Base-by-base conservation (phyloP, 2,329 filamentous ascomycete genomes). In the Fusarium fujikuroi region DNA sequence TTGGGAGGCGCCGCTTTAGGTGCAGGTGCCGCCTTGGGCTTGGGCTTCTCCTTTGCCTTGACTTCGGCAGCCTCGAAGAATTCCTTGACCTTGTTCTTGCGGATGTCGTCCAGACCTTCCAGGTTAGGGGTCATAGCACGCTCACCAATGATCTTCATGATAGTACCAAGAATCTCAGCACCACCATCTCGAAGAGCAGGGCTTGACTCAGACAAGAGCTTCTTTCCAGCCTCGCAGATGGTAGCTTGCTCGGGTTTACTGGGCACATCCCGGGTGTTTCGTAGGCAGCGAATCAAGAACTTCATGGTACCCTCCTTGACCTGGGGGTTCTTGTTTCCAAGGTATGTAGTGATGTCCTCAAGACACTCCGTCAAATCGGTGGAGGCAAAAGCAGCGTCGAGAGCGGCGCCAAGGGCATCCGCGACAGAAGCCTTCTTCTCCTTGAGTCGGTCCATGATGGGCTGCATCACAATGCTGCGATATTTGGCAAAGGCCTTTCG, bases 141-240 rank as follows among this genome's bases (percentile, higher is more conserved):
- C 82, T 99, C 97, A 46, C 96, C 95, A 85, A 98, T 93, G 62
- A 99, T 98, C 85, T 98, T 99, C 96, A 98, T 98, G 56, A 99
- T 83, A 0, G 95, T 97, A 72, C 97, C 96, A 7, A 99, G 86
- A 39, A 96, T 91, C 81, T 99, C 96, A 19, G 95, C 95, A 81
- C 95, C 96, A 36, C 94, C 95, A 54, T 95, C 92, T 83, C 96
- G 91, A 66, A 97, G 90, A 7, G 89, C 92, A 76, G 97, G 95
- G 75, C 92, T 95, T 0, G 94, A 95, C 80, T 99, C 96, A 0
- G 95, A 92, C 21, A 99, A 87, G 12, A 98, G 86, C 82, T 97
- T 98, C 79, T 95, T 98, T 34, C 91, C 92, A 2, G 91, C 89
- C 77, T 98, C 96, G n/a, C 95, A 93, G 60, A 98, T 94, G 12